Evolutionary conservation across 441 rosid species (phyloP).

Genomic region (Kokia cookei): DNA sequence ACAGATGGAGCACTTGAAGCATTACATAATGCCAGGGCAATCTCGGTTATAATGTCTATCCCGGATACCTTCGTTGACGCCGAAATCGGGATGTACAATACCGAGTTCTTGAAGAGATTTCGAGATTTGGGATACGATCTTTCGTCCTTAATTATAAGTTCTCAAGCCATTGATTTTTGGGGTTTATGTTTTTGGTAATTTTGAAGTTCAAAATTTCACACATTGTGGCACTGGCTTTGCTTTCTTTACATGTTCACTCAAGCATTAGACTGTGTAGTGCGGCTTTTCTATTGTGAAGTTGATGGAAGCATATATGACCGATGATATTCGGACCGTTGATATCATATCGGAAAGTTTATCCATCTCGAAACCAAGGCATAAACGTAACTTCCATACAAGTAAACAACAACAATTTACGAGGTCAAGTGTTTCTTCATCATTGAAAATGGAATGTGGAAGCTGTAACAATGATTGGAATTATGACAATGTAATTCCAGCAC

Average conservation of each 20-base stretch:
- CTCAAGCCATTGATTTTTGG: background rate
- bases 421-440: constrained; percentile 33
- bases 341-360: constrained; percentile 52
- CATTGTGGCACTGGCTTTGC: no score
- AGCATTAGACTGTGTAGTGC: no score
- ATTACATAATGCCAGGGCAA: constrained; percentile 54
- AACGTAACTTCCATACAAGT: no score
- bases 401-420: background rate
- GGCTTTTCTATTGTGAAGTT: constrained; percentile 33
- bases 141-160: background rate
- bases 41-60: constrained; percentile 41
- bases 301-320: constrained; percentile 50
- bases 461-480: constrained; percentile 74
- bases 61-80: constrained; percentile 47
- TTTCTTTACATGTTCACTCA: no score
- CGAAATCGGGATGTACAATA: constrained; percentile 45
- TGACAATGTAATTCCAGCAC: constrained; percentile 83
- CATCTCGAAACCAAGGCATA: constrained; percentile 46
- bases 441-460: constrained; percentile 91
- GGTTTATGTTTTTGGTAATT: no score
- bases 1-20: constrained; percentile 75
- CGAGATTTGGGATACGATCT: constrained; percentile 40
- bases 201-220: no score
- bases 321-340: constrained; percentile 51
- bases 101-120: constrained; percentile 60